Percentiles rank a stretch among this genome's conserved stretches.
Conservation (phyloP, 768 basidiomycete species). For the Amanita jacksonii region DNA sequence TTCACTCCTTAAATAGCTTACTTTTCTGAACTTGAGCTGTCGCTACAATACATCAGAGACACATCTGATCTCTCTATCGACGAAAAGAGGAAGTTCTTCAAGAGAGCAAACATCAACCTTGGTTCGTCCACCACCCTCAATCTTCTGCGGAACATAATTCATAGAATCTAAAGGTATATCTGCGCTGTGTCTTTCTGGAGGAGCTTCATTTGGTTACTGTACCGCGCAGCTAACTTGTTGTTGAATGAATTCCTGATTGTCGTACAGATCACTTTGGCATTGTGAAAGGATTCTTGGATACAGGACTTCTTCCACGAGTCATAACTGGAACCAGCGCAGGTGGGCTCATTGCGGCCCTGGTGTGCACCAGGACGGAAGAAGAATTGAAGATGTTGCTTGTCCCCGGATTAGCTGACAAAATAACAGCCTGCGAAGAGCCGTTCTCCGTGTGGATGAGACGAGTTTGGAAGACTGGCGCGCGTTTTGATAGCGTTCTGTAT, state of each 20-base stretch:
- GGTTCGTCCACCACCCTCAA: slow-evolving; percentile 30
- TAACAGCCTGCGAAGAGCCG: slow-evolving; percentile 77
- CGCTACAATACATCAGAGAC: slow-evolving; percentile 68
- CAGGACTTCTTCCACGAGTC: slow-evolving; percentile 78
- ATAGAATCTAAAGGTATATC: slow-evolving; percentile 40
- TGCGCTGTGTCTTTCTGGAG: slow-evolving; percentile 92
- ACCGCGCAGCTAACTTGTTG: slow-evolving; percentile 16
- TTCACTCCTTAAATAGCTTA: slow-evolving; percentile 47
- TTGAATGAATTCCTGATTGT: slow-evolving; percentile 2
- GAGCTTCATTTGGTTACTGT: slow-evolving; percentile 94
- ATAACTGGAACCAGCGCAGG: slow-evolving; percentile 95
- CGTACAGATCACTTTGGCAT: slow-evolving; percentile 78
- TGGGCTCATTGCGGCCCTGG: slow-evolving; percentile 65
- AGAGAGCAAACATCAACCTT: slow-evolving; percentile 78
- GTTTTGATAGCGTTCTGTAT: slow-evolving; percentile 72
- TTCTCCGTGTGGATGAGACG: slow-evolving; percentile 61
- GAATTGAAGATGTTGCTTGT: slow-evolving; percentile 72
- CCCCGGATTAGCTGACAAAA: slow-evolving; percentile 75
- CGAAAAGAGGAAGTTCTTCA: slow-evolving; percentile 91
- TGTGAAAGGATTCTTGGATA: slow-evolving; percentile 85
- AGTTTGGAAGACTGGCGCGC: slow-evolving; percentile 81
- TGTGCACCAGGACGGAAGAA: slow-evolving; percentile 81
- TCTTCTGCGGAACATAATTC: neutral
- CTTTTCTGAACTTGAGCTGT: slow-evolving; percentile 65
- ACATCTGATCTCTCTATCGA: slow-evolving; percentile 66